phyloP scores from a whole-genome alignment of 2,329 filamentous ascomycete genomes.

The Cryphonectria parasitica region DNA sequence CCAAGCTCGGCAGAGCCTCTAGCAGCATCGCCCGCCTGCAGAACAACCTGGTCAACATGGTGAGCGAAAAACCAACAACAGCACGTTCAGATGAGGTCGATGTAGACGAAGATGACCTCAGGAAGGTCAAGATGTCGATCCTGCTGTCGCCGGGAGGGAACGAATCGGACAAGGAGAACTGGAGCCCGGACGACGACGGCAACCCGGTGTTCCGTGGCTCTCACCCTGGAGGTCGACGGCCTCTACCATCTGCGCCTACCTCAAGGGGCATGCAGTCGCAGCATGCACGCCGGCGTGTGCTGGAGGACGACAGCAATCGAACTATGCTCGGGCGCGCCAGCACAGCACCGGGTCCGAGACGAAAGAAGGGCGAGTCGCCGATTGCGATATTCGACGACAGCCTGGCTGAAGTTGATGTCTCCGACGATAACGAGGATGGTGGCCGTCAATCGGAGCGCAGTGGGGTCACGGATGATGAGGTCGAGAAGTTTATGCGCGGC shows the following conservation, averaged over 20 bases:
- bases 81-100: constrained; percentile 38
- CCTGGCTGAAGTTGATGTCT: constrained; percentile 33
- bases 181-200: constrained; percentile 61
- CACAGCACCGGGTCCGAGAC: constrained; percentile 45
- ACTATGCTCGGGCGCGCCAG: constrained; percentile 44
- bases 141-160: constrained; percentile 53
- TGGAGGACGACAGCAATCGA: constrained; percentile 46
- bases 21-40: constrained; percentile 69
- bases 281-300: constrained; percentile 47
- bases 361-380: constrained; percentile 38
- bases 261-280: constrained; percentile 14
- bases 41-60: constrained; percentile 38
- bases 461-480: constrained; percentile 57
- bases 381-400: constrained; percentile 60
- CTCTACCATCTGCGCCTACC: constrained; percentile 40
- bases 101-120: constrained; percentile 41
- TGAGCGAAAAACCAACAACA: constrained; percentile 43
- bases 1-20: constrained; percentile 62
- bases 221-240: constrained; percentile 39
- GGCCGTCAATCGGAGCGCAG: constrained; percentile 23
- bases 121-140: constrained; percentile 49
- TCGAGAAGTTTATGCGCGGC: constrained; percentile 74
- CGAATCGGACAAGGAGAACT: constrained; percentile 97
- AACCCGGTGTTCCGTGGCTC: constrained; percentile 38
- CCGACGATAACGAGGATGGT: constrained; percentile 19